A percentile compares a stretch with the other conserved stretches of the same genome.
phyloP scores from a whole-genome alignment of 2,329 filamentous ascomycete species.

The Chaetomium sp. region DNA sequence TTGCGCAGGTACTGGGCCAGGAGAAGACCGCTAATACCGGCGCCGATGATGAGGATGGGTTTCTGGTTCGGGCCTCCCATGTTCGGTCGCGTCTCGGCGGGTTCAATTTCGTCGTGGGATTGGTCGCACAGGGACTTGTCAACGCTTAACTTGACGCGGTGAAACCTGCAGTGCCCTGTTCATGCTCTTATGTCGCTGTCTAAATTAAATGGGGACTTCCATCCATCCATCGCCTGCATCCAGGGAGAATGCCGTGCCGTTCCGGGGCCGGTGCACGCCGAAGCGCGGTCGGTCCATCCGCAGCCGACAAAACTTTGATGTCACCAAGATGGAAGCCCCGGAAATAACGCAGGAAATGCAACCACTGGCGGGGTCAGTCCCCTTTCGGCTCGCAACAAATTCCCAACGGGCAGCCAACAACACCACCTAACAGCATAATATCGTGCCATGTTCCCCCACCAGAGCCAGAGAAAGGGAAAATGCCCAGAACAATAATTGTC shows the following conservation, averaged over 20 bases:
- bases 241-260: not conserved
- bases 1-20: conserved; percentile 36
- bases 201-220: not conserved
- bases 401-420: not conserved
- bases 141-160: conserved; percentile 2
- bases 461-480: not conserved
- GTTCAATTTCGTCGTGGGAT: conserved; percentile 1
- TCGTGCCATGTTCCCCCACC: not conserved
- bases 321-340: conserved; percentile 5
- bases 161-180: conserved; percentile 6
- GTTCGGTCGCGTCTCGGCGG: conserved; percentile 1
- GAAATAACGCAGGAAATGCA: not conserved
- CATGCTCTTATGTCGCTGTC: not conserved
- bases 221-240: not conserved
- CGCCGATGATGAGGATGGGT: conserved; percentile 34
- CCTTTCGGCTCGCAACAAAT: not conserved
- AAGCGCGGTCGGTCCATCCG: not conserved
- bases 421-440: not conserved
- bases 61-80: conserved; percentile 20
- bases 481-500: not conserved
- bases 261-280: conserved; percentile 1
- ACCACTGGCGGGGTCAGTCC: not conserved
- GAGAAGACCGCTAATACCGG: conserved; percentile 33
- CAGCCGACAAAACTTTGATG: not conserved
- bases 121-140: conserved; percentile 3